Conservation (phyloP, 805 yeast genomes). For the Nakazawaea ernobii region DNA sequence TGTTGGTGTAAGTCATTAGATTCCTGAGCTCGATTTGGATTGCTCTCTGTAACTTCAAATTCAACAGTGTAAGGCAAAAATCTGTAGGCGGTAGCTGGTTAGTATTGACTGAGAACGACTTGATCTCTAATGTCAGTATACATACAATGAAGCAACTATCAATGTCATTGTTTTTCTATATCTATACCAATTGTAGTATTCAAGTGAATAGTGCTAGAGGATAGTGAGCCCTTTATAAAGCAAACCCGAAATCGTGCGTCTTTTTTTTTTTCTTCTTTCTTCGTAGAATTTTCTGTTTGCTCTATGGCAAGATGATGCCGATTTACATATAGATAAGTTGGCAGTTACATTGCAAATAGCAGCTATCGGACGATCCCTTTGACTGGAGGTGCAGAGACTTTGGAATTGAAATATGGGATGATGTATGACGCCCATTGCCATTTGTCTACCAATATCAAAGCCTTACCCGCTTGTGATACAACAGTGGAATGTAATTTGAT, state of each 20-base stretch:
- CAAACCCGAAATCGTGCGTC: neutral
- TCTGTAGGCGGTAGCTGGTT: conserved; percentile 26
- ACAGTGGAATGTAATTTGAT: conserved; percentile 26
- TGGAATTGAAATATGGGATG: neutral
- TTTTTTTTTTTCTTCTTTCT: neutral
- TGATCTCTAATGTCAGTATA: conserved; percentile 14
- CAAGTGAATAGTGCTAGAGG: neutral
- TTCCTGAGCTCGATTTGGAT: neutral
- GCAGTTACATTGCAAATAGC: too few species aligned
- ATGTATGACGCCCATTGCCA: conserved; percentile 37
- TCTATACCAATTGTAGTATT: neutral
- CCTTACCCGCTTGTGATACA: conserved; percentile 11
- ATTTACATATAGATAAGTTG: too few species aligned
- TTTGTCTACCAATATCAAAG: conserved; percentile 17
- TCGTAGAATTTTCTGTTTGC: neutral
- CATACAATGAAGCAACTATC: conserved; percentile 65
- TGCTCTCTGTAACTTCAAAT: conserved; percentile 35
- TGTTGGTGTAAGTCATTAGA: neutral
- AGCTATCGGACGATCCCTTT: too few species aligned
- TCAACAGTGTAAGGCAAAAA: conserved; percentile 76
- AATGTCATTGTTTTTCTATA: conserved; percentile 46
- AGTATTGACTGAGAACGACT: neutral
- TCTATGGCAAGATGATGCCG: too few species aligned
- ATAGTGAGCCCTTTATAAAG: neutral
- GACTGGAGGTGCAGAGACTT: neutral